Evolutionary conservation across 2,329 filamentous ascomycete species (phyloP).

Genomic region (Sporothrix variecibatus): DNA sequence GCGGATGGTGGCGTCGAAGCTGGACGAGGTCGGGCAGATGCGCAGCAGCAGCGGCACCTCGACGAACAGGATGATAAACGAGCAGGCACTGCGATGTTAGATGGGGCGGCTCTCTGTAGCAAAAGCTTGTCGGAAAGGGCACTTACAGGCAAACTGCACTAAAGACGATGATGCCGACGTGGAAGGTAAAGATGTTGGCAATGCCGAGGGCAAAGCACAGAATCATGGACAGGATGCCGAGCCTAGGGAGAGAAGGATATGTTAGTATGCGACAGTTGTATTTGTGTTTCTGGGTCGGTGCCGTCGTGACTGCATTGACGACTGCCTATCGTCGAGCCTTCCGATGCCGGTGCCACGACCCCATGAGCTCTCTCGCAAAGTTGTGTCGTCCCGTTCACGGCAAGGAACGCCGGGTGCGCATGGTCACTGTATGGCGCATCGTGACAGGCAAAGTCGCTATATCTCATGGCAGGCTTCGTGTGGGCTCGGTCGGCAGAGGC

Average conservation of each 20-base stretch:
- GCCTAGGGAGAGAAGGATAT: slow-evolving; percentile 48
- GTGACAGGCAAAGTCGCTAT: background rate
- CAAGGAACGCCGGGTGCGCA: background rate
- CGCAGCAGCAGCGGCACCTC: slow-evolving; percentile 93
- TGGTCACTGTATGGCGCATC: background rate
- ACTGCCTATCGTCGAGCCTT: background rate
- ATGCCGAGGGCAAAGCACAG: slow-evolving; percentile 70
- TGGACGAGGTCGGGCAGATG: slow-evolving; percentile 91
- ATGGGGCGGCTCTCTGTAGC: background rate
- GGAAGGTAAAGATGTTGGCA: slow-evolving; percentile 64
- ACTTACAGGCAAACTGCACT: slow-evolving; percentile 57
- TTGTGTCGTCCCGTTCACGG: background rate
- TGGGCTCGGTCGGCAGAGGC: background rate
- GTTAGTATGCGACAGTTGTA: background rate
- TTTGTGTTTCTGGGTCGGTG: background rate
- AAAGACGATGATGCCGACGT: slow-evolving; percentile 53
- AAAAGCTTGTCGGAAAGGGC: background rate
- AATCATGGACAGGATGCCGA: slow-evolving; percentile 70
- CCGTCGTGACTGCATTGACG: background rate
- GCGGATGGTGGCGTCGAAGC: slow-evolving; percentile 87
- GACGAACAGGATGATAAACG: slow-evolving; percentile 77
- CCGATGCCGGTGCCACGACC: background rate
- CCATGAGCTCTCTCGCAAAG: background rate
- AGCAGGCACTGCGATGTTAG: slow-evolving; percentile 56
- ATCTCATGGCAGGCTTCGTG: background rate